These are phyloP conservation scores for Elsinoe australis DNA, from an alignment of 2,329 filamentous ascomycete genomes.

Conservation along the genomic window DNA sequence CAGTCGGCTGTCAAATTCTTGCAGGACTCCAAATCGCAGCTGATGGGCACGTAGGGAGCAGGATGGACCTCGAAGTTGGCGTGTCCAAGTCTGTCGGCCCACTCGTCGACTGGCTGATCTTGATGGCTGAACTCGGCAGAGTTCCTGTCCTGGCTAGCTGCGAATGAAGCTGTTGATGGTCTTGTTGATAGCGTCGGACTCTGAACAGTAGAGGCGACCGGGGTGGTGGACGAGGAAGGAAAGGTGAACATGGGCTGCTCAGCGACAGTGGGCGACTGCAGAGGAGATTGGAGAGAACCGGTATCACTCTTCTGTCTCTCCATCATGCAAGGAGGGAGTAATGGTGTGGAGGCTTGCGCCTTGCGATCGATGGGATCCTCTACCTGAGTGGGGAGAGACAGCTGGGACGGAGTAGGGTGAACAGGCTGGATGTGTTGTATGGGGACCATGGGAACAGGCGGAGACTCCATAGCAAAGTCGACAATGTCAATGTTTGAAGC, in stretches of 20 bases:
- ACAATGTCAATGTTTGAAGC: constrained; percentile 37
- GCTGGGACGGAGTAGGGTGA: constrained; percentile 19
- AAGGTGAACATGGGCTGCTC: constrained; percentile 32
- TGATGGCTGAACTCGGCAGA: constrained; percentile 50
- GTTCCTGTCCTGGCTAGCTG: constrained; percentile 42
- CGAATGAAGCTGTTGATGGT: constrained; percentile 70
- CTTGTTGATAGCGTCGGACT: constrained; percentile 68
- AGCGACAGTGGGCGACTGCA: constrained; percentile 75
- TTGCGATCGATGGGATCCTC: constrained; percentile 45
- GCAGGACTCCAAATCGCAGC: constrained; percentile 50
- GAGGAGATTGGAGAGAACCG: constrained; percentile 63
- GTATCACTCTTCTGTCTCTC: constrained; percentile 45
- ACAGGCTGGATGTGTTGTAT: constrained; percentile 9
- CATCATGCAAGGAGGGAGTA: constrained; percentile 73
- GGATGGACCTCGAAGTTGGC: constrained; percentile 87
- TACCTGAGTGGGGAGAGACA: constrained; percentile 28
- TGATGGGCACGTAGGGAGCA: constrained; percentile 65
- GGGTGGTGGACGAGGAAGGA: constrained; percentile 33
- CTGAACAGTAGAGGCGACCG: constrained; percentile 29
- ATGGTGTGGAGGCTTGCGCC: constrained; percentile 68
- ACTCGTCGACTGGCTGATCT: constrained; percentile 64
- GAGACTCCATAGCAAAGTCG: constrained; percentile 29
- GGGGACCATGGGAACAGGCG: constrained; percentile 24
- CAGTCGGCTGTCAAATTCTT: constrained; percentile 67
- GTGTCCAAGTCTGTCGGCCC: constrained; percentile 79